Conservation (phyloP, 1,139 yeast genomes). For the Blastobotrys illinoisensis region DNA sequence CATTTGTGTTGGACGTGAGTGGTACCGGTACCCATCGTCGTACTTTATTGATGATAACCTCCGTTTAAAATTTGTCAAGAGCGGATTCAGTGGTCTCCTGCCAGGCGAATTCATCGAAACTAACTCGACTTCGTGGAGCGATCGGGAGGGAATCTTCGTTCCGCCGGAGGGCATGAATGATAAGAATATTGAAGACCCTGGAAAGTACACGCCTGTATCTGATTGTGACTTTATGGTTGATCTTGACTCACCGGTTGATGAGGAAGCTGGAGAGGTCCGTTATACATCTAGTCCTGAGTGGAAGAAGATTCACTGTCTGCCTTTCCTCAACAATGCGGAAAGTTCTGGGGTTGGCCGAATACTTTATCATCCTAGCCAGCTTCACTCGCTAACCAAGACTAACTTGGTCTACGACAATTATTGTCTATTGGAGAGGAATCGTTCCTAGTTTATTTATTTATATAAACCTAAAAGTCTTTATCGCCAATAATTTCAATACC, state of each 20-base stretch:
- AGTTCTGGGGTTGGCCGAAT: constrained; percentile 40
- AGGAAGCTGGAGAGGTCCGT: constrained; percentile 21
- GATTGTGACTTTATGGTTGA: constrained; percentile 36
- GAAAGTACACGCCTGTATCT: constrained; percentile 23
- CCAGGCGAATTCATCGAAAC: constrained; percentile 79
- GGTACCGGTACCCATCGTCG: constrained; percentile 91
- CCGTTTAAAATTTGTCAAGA: constrained; percentile 60
- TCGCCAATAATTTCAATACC: too few relatives aligned
- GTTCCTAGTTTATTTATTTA: background rate
- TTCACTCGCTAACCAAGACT: constrained; percentile 21
- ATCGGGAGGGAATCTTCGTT: constrained; percentile 32
- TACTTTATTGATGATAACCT: constrained; percentile 62
- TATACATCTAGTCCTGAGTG: constrained; percentile 27
- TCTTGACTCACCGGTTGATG: constrained; percentile 24
- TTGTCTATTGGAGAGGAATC: constrained; percentile 24
- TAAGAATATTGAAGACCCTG: constrained; percentile 43
- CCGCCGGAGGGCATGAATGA: constrained; percentile 70
- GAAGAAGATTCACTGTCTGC: constrained; percentile 32
- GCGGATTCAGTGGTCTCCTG: constrained; percentile 79
- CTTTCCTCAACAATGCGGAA: constrained; percentile 34
- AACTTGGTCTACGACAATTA: constrained; percentile 27
- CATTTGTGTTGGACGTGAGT: constrained; percentile 87
- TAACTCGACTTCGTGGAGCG: constrained; percentile 18
- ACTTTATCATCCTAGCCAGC: constrained; percentile 32
- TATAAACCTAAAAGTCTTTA: background rate